Evolutionary conservation across 2,329 filamentous ascomycete genomes (phyloP).

Genomic region (Magnaporthiopsis incrustans): DNA sequence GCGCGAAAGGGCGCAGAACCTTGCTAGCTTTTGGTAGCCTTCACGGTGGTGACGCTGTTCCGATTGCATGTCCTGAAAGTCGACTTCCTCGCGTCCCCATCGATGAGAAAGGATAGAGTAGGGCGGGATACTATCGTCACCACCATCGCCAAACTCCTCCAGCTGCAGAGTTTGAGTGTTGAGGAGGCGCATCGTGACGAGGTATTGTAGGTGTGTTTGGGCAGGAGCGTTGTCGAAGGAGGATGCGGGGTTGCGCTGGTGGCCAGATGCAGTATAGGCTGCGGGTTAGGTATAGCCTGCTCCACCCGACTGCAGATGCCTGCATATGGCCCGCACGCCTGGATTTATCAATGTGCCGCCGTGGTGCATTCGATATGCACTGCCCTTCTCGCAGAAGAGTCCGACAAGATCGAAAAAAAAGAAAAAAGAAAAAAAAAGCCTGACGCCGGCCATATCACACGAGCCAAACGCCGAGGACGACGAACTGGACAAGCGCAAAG

Average conservation of each 20-base stretch:
- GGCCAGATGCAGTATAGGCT: not conserved
- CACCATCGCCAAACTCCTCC: constrained; percentile 6
- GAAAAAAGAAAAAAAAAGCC: too few species aligned
- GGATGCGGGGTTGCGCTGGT: not conserved
- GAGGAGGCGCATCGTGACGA: constrained; percentile 13
- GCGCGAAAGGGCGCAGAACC: not conserved
- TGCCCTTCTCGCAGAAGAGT: not conserved
- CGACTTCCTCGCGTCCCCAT: constrained; percentile 20
- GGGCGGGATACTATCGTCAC: constrained; percentile 13
- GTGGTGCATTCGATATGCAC: not conserved
- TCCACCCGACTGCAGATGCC: not conserved
- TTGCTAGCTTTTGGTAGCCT: constrained; percentile 5
- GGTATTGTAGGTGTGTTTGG: too few species aligned
- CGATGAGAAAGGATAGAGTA: constrained; percentile 26
- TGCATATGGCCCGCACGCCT: not conserved
- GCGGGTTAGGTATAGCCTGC: not conserved
- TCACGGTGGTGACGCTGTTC: not conserved
- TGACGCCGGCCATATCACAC: not conserved
- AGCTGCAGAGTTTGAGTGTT: constrained; percentile 10
- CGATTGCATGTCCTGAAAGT: constrained; percentile 12
- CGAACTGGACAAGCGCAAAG: not conserved
- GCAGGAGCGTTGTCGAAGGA: not conserved
- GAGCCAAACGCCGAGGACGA: not conserved
- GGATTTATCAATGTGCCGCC: too few species aligned
- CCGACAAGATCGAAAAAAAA: not conserved